Base-by-base conservation (phyloP, 176 grass and related monocot species). In the Paspalum vaginatum region DNA sequence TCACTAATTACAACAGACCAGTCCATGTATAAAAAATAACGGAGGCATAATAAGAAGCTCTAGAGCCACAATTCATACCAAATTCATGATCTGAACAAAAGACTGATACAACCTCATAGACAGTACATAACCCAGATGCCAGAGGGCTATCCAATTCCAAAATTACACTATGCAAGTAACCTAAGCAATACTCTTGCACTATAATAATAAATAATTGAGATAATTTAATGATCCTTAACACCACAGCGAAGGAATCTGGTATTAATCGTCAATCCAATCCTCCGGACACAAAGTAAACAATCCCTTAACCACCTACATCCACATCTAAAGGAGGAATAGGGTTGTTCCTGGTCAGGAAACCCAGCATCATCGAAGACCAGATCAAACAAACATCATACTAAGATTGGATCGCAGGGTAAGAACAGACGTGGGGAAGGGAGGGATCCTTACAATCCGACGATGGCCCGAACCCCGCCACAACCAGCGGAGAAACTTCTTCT, bases 381-480 rank as follows among this genome's bases (percentile, higher is more conserved):
- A 83, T 20, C 11, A 47, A 77, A 14, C 47, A 20, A 41, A 60
- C 68, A 16, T 7, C 14, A 50, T 22, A 55, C 0, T 1, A 4
- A 4, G 1, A 79, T 5, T 0, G 27, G 15, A 18, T 43, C 43
- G 52, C 24, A 48, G 10, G 56, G 10, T 7, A 80, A 45, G 11
- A 75, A 7, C 39, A 6, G 14, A 61, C n/a, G 51, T 24, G 4
- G 55, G 45, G 7, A 6, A 65, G n/a, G n/a, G n/a, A 32, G 57
- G 39, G 10, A 73, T 70, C 1, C 81, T 85, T 85, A 85, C 87
- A 76, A 61, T 80, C 79, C 57, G 56, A 63, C 47, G 73, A 83
- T 77, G 21, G 1, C 32, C 15, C 8, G 49, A 65, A 24, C 61
- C 77, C 4, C 38, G 63, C 77, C 44, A 49, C 77, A 20, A 68